Base-by-base conservation (phyloP, 1,284 basidiomycete genomes). In the Moniliella sp. region DNA sequence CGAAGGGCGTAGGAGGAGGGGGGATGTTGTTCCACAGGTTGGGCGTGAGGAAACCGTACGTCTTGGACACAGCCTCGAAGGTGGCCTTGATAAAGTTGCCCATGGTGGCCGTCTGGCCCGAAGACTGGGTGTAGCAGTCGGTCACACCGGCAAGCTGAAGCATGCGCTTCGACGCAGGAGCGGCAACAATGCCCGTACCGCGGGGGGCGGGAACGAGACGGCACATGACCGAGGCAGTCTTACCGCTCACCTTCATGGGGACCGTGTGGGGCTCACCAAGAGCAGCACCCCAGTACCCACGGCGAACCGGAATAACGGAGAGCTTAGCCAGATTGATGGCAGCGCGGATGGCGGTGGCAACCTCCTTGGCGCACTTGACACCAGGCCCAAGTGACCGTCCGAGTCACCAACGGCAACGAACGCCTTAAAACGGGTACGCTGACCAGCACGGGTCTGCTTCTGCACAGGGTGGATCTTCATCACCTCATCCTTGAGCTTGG, bases 381-480 rank as follows among this genome's bases (percentile, higher is more conserved):
- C 91, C 72, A 97, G 88, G 97, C 91, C 91, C 58, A 99, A 83
- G 66, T 97, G 91, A 40, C 88, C 91, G 62, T 94, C 51, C n/a
- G 41, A 52, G 46, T 99, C 91, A 65, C 91, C 91, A 61, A 99
- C 91, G 43, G 91, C 91, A 59, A 97, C 91, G 67, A 94, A 97
- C 19, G 91, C n/a, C 72, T 99, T 97, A 76, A 99, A 99, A 48
- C 88, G 79, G 45, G 91, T 99, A 58, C 91, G 82, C 68, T 99
- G 91, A 67, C 91, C 91, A 57, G 91, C 91, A 62, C 83, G 84
- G 43, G 91, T 99, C 68, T 99, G 91, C 70, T 99, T 99, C 70
- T 97, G 91, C 41, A 99, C 91, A 54, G 91, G 91, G 78, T 84
- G 86, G 66, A 99, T 97, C 67, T 88, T 91, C 91, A 99, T 97